Percentiles rank a stretch among this genome's conserved stretches.
Evolutionary conservation across 306 rosid genomes (phyloP).

Genomic region (Albizia julibrissin): DNA sequence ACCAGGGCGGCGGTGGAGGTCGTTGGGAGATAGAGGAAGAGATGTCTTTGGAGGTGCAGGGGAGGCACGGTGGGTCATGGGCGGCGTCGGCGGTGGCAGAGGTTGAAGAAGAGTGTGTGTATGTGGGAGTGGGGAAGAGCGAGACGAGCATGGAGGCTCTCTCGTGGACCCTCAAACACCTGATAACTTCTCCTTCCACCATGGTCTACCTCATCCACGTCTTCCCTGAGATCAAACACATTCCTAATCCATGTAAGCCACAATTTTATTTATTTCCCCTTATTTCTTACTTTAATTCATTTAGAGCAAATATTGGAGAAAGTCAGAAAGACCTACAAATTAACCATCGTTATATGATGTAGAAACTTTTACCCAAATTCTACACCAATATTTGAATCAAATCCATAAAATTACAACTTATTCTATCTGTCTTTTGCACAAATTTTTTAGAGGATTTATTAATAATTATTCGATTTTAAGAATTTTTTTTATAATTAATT

Average conservation of each 20-base stretch:
- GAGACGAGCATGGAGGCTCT: conserved; percentile 68
- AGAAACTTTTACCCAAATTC: too few species aligned
- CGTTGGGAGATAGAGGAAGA: conserved; percentile 79
- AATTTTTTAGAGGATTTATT: too few species aligned
- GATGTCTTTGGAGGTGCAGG: conserved; percentile 5
- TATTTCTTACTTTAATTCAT: not conserved
- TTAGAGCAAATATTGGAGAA: not conserved
- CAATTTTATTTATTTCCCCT: not conserved
- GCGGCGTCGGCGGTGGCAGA: conserved; percentile 31
- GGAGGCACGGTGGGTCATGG: not conserved
- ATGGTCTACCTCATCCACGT: conserved; percentile 63
- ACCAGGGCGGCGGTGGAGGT: conserved; percentile 11
- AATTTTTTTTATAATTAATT: too few species aligned
- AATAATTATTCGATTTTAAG: too few species aligned
- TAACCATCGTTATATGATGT: too few species aligned
- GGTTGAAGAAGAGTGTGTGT: conserved; percentile 39
- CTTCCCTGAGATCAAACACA: conserved; percentile 57
- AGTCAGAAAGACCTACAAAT: too few species aligned
- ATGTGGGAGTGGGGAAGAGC: conserved; percentile 75
- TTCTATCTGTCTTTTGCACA: too few species aligned
- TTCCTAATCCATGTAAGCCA: conserved; percentile 75
- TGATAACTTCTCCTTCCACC: conserved; percentile 41
- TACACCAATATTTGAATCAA: too few species aligned
- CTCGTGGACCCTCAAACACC: conserved; percentile 59
- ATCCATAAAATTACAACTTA: too few species aligned